Evolutionary conservation across 2,329 filamentous ascomycete species (phyloP).

Genomic region (Cercospora brassicicola): DNA sequence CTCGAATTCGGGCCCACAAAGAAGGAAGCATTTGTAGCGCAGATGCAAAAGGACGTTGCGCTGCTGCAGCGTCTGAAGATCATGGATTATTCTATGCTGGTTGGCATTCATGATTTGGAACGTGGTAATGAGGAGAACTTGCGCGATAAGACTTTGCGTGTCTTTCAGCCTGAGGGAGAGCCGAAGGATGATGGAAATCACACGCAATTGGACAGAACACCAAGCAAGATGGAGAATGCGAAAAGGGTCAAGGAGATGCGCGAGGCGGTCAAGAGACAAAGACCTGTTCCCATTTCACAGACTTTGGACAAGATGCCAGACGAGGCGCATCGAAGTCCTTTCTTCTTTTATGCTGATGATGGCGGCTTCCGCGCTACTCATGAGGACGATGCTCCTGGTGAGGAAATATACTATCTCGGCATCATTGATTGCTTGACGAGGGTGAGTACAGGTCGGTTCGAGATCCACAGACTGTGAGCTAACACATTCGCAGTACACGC

Average conservation of each 20-base stretch:
- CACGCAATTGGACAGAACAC: slow-evolving; percentile 71
- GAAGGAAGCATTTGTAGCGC: slow-evolving; percentile 82
- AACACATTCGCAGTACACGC: slow-evolving; percentile 67
- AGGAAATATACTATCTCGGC: slow-evolving; percentile 96
- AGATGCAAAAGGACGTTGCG: slow-evolving; percentile 82
- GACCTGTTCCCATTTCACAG: slow-evolving; percentile 88
- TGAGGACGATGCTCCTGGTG: slow-evolving; percentile 77
- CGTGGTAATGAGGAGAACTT: slow-evolving; percentile 95
- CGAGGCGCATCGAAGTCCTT: slow-evolving; percentile 66
- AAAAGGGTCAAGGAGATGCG: slow-evolving; percentile 87
- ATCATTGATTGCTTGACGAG: slow-evolving; percentile 98
- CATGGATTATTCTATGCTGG: slow-evolving; percentile 96
- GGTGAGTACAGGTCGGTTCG: slow-evolving; percentile 60
- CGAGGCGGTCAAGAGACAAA: slow-evolving; percentile 88
- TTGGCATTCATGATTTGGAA: slow-evolving; percentile 88
- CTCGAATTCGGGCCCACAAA: slow-evolving; percentile 87
- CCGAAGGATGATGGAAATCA: slow-evolving; percentile 40
- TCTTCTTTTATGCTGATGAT: slow-evolving; percentile 90
- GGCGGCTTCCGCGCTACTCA: slow-evolving; percentile 92
- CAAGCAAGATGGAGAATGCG: slow-evolving; percentile 87
- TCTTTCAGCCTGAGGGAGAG: slow-evolving; percentile 84
- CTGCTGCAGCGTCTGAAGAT: slow-evolving; percentile 86
- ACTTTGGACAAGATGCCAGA: slow-evolving; percentile 84
- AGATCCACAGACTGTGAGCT: background rate
- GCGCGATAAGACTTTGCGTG: slow-evolving; percentile 81